phyloP scores from a whole-genome alignment of 2,329 filamentous ascomycete species.

The Aurifilum marmelostoma region DNA sequence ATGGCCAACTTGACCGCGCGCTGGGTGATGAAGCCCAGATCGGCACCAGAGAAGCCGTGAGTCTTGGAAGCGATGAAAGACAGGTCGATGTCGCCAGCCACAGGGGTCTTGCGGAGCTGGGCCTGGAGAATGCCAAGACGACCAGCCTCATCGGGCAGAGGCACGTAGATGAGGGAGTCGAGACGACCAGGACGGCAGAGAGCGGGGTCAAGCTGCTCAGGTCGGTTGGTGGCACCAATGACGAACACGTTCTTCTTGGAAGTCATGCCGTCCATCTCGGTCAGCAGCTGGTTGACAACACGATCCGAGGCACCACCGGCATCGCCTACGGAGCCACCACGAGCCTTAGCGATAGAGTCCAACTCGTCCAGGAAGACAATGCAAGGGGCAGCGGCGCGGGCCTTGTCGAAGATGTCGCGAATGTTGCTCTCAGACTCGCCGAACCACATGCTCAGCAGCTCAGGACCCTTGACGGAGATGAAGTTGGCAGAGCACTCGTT shows the following conservation, averaged over 20 bases:
- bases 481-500: slow-evolving; percentile 99
- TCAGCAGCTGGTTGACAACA: slow-evolving; percentile 99
- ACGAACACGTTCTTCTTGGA: slow-evolving; percentile 99
- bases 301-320: slow-evolving; percentile 98
- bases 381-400: slow-evolving; percentile 94
- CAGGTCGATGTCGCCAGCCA: slow-evolving; percentile 84
- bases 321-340: slow-evolving; percentile 94
- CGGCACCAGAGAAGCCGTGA: slow-evolving; percentile 98
- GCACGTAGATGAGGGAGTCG: slow-evolving; percentile 97
- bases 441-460: slow-evolving; percentile 99
- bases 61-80: slow-evolving; percentile 94
- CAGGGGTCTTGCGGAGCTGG: slow-evolving; percentile 97
- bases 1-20: slow-evolving; percentile 99
- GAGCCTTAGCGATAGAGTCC: slow-evolving; percentile 98
- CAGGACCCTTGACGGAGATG: slow-evolving; percentile 98
- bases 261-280: slow-evolving; percentile 93
- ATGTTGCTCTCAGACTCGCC: slow-evolving; percentile 99
- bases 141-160: slow-evolving; percentile 88
- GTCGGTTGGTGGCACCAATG: slow-evolving; percentile 97
- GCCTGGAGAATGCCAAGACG: slow-evolving; percentile 90
- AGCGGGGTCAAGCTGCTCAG: slow-evolving; percentile 97
- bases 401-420: slow-evolving; percentile 99
- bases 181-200: slow-evolving; percentile 98
- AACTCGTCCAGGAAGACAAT: slow-evolving; percentile 98
- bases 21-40: slow-evolving; percentile 98